A percentile compares a stretch with the other conserved stretches of the same genome.
These are phyloP conservation scores for Penicillium sp. DNA, from an alignment of 2,329 filamentous ascomycete species.

Conservation along the genomic window DNA sequence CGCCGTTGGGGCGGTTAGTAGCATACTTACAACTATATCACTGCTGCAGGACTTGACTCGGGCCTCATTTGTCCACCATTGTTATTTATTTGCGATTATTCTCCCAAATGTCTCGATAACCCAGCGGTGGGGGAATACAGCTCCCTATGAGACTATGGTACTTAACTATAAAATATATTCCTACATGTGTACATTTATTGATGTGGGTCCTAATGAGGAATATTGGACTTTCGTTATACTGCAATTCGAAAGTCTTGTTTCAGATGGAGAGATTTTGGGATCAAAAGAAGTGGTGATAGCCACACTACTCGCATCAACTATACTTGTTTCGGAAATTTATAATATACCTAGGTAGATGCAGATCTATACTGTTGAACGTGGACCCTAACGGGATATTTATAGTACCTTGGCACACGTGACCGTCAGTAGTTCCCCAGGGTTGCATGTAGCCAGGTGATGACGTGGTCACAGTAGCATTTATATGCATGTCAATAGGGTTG, in stretches of 20 bases:
- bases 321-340: background rate
- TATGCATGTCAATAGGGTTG: background rate
- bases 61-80: conserved; percentile 63
- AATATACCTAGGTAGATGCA: too few species aligned
- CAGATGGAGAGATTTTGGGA: conserved; percentile 15
- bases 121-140: conserved; percentile 57
- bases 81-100: conserved; percentile 64
- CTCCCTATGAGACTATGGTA: conserved; percentile 26
- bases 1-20: conserved; percentile 37
- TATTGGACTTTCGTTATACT: conserved; percentile 13
- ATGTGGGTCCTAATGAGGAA: background rate
- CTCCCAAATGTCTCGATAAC: conserved; percentile 54
- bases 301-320: too few species aligned
- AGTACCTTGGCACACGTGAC: background rate
- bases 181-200: background rate
- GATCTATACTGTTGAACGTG: background rate
- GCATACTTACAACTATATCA: conserved; percentile 42
- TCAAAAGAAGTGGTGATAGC: conserved; percentile 5
- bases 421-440: background rate
- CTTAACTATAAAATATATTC: background rate
- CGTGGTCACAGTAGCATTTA: background rate
- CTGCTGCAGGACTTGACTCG: conserved; percentile 40
- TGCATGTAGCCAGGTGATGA: background rate
- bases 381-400: background rate
- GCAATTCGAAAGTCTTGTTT: conserved; percentile 17